Evolutionary conservation across 257 asterid genomes (phyloP), one percentile per base, ranked within the genome.

Genomic region (Mentha longifolia): DNA sequence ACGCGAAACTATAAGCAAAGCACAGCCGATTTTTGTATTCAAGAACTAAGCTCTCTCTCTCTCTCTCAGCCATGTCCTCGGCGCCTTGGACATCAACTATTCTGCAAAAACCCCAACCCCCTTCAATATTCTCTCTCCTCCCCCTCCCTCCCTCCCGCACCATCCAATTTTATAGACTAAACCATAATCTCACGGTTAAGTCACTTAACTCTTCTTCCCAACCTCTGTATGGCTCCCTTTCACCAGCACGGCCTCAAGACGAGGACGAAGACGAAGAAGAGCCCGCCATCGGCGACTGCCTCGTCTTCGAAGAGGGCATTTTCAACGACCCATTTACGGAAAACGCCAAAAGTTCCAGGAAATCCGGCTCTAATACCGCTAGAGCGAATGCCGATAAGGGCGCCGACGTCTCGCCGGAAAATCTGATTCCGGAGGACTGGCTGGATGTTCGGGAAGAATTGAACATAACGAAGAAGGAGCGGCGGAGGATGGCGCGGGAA

Each of bases 351-450:
- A 37, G 70, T 59, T 47, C 31, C 60, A 11, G 49, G 13, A 52
- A 50, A 52, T 57, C 62, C 61, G 59, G 12, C 2, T 56, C 55
- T 42, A 68, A 47, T 20, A 28, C 19, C 60, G 19, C 14, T 11
- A 75, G 64, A 55, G 51, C 82, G 20, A 55, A 15, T 13, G 59
- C 22, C 54, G 65, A 19, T 2, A 80, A 59, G 73, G 71, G 55
- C 41, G 16, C 52, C 0, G 73, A 74, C 9, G 60, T 87, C 25
- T 47, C 80, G 78, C 76, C 94, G 9, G 97, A 95, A 19, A 92
- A 86, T 67, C 78, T 95, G 68, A 81, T 95, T 67, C 99, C 99
- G 37, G 97, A 89, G 17, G 76, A 87, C 17, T 95, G 99, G 99
- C n/a, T 61, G 59, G 85, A 83, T 57, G 50, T 83, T 47, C 98